Percentiles rank a stretch among this genome's conserved stretches.
phyloP scores from a whole-genome alignment of 768 basidiomycete genomes.

The Boletus patriciae region DNA sequence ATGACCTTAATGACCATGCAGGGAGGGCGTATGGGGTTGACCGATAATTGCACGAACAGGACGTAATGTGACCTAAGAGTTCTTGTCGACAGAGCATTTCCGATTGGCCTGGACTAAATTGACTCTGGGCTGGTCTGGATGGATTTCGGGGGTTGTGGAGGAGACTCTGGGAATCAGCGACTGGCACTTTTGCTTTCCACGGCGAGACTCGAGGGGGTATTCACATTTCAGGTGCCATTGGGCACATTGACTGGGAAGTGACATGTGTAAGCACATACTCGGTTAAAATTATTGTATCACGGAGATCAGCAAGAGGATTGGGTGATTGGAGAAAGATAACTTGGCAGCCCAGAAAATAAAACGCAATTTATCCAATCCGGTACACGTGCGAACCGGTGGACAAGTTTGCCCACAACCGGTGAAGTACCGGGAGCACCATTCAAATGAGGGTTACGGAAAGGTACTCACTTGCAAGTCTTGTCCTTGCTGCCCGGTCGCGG shows the following conservation, averaged over 20 bases:
- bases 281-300: conserved; percentile 9
- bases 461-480: conserved; percentile 65
- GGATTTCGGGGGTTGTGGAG: conserved; percentile 29
- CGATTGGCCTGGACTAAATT: conserved; percentile 23
- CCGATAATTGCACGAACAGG: conserved; percentile 11
- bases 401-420: conserved; percentile 6
- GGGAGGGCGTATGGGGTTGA: background rate
- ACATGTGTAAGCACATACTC: conserved; percentile 23
- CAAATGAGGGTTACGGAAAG: background rate
- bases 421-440: background rate
- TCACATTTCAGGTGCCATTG: conserved; percentile 68
- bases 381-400: conserved; percentile 8
- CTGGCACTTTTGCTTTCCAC: conserved; percentile 57
- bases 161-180: conserved; percentile 36
- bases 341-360: background rate
- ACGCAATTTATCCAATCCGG: conserved; percentile 10
- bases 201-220: conserved; percentile 67
- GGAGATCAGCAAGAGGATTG: conserved; percentile 28
- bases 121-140: conserved; percentile 23
- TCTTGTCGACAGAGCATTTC: conserved; percentile 32
- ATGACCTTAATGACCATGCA: conserved; percentile 4
- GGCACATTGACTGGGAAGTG: conserved; percentile 61
- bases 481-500: conserved; percentile 52
- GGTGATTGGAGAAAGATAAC: conserved; percentile 25
- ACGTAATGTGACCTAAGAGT: conserved; percentile 17